Evolutionary conservation across 306 rosid species (phyloP), one percentile per base, ranked within the genome.

Genomic region (Ceratonia siliqua): DNA sequence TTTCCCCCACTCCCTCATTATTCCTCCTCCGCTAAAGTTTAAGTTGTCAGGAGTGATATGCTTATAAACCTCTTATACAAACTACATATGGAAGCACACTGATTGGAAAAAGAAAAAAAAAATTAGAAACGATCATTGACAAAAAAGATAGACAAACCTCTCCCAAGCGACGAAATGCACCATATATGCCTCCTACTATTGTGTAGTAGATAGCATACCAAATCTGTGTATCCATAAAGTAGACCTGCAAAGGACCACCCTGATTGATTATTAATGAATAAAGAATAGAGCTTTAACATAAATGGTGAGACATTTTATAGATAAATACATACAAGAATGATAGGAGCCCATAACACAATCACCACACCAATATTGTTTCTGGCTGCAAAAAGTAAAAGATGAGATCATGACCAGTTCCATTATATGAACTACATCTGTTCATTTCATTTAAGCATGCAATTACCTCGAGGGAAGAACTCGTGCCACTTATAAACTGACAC

Each of bases 201-300:
- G 99, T 94, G 78, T 95, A 89, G 83, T 80, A 94, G 67, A 94
- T 94, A 80, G 99, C 96, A 88, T 90, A 94, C 99, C 99, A 94
- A 75, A 94, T 94, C 82, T 94, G 99, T 25, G 94, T 89, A 83
- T 94, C 98, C 97, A 94, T 94, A 82, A 94, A 94, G 87, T 94
- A 94, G 67, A 94, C 99, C 98, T 94, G 74, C 78, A 82, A 36
- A 67, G 62, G 69, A 53, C 10, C 3, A 62, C 57, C 36, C 71
- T 2, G 13, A 61, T 58, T 46, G 56, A 65, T 46, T 70, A 48
- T 33, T 32, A 52, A 9, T 63, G 21, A 28, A 70, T 36, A 62
- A 18, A 59, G 18, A 76, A 79, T 56, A 66, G 48, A 27, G 45
- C 58, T 73, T 65, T 61, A 78, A 62, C 61, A 49, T 20, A 35